Base-by-base conservation (phyloP, 257 asterid genomes). In the Jasminum sambac region DNA sequence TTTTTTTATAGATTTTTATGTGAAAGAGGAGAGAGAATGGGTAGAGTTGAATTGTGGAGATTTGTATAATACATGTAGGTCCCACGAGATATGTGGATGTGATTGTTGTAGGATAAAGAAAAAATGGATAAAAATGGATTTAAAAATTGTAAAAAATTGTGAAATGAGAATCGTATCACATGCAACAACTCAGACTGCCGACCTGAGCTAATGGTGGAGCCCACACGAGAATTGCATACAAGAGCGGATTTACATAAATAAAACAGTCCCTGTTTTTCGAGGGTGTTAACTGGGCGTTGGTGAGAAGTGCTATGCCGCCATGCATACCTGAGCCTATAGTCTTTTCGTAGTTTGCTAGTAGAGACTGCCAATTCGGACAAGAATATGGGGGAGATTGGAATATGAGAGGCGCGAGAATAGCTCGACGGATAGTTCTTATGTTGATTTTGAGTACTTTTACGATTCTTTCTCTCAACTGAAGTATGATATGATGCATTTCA, bases 161-260 rank as follows among this genome's bases (percentile, higher is more conserved):
- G n/a, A n/a, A n/a, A n/a, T n/a, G n/a, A n/a, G n/a, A n/a, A n/a
- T n/a, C n/a, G n/a, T n/a, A n/a, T n/a, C n/a, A n/a, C n/a, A n/a
- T n/a, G n/a, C n/a, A 76, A 75, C 39, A 80, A 65, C 37, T 9
- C 41, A 4, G 75, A 69, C 70, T 63, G 79, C 74, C 85, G 82
- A 2, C 89, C 89, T 0, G 89, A 85, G 82, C 87, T 85, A 50
- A 73, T 85, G 85, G 89, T 87, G 0, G 89, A 85, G 79, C 89
- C 89, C 2, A 82, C 0, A 85, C 76, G 44, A 42, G 90, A 34
- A 85, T 85, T 2, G 90, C 90, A 1, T 85, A 80, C 30, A 85
- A 78, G 75, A 80, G 90, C 48, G 90, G 87, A 0, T 86, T 87
- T 5, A 85, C 90, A 0, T 87, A 82, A 71, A 82, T 85, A 16